Base-by-base conservation (phyloP, 805 yeast species). In the Candida ponderosae region DNA sequence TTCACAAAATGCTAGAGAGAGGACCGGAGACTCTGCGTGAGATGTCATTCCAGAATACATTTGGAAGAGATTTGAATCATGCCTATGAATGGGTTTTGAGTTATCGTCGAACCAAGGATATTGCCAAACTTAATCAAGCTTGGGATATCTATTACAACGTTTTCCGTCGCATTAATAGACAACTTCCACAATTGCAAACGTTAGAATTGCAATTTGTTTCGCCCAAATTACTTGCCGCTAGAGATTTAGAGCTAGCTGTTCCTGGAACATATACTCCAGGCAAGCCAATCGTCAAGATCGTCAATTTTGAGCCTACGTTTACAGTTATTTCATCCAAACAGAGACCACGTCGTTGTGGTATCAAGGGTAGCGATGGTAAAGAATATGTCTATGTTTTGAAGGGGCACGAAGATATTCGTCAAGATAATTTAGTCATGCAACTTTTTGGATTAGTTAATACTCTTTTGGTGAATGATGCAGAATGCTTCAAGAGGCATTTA, bases 331-430 rank as follows among this genome's bases (percentile, higher is more conserved):
- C 95, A 0, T 89, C 97, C 1, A 93, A 93, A 54, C 99, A 94
- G 61, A 76, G 97, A 51, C 99, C 99, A 6, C 76, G 99, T 54
- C 78, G 84, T 49, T 59, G 87, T 41, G 73, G 79, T 14, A 74
- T 87, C 34, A 68, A 71, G 43, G 98, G 97, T 10, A 82, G 85
- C 50, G 96, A 93, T 59, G 98, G 98, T 41, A 85, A 83, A 51
- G 85, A 81, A 29, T 88, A 94, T 55, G 83, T 75, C 49, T 94
- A 77, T 59, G 63, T 70, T 2, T 67, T 93, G 52, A 93, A 93
- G 61, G 98, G 97, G 1, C 97, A 93, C 54, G 99, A 93, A 63
- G 99, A 93, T 68, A 86, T 93, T 37, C 76, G 99, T 53, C 99
- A 93, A 57, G 99, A 93, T 63, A 86, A 87, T 52, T 70, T 94